These are phyloP conservation scores for Yamadazyma siamensis DNA, from an alignment of 1,139 yeast species.

Conservation along the genomic window DNA sequence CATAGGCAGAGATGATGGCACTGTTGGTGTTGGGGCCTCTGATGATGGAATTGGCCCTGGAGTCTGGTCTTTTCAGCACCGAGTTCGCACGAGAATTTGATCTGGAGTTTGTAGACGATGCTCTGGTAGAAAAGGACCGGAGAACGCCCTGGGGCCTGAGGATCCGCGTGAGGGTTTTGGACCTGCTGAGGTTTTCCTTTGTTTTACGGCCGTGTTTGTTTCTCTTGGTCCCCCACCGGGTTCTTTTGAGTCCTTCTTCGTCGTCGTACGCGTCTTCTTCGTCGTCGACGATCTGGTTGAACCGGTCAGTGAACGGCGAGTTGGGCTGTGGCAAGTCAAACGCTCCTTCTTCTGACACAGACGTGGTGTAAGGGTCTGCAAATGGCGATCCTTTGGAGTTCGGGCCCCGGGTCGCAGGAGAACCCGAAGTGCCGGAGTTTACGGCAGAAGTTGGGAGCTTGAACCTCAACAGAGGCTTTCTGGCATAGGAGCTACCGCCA, in stretches of 20 bases:
- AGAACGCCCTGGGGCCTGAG: slow-evolving; percentile 16
- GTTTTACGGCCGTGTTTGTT: slow-evolving; percentile 69
- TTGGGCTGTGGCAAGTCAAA: slow-evolving; percentile 17
- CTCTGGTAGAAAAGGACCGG: slow-evolving; percentile 9
- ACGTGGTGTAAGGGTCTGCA: slow-evolving; percentile 17
- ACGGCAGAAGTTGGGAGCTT: slow-evolving; percentile 20
- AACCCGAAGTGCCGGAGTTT: too few species aligned
- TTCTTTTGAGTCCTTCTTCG: slow-evolving; percentile 53
- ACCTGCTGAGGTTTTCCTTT: slow-evolving; percentile 40
- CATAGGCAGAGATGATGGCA: slow-evolving; percentile 20
- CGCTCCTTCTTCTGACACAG: slow-evolving; percentile 19
- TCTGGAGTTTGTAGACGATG: slow-evolving; percentile 6
- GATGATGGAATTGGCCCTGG: slow-evolving; percentile 12
- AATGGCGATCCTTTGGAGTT: slow-evolving; percentile 20
- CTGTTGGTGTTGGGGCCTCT: slow-evolving; percentile 16
- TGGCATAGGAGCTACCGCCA: not conserved
- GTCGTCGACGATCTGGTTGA: slow-evolving; percentile 9
- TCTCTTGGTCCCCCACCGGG: slow-evolving; percentile 90
- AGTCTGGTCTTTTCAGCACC: slow-evolving; percentile 6
- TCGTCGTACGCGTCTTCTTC: slow-evolving; percentile 9
- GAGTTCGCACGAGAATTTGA: slow-evolving; percentile 8
- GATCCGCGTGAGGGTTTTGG: slow-evolving; percentile 42
- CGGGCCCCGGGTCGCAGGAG: not conserved
- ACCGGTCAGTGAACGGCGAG: slow-evolving; percentile 14
- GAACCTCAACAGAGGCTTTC: slow-evolving; percentile 25